Conservation (phyloP, 2,329 filamentous ascomycete genomes). For the Lachnellula subtilissima region DNA sequence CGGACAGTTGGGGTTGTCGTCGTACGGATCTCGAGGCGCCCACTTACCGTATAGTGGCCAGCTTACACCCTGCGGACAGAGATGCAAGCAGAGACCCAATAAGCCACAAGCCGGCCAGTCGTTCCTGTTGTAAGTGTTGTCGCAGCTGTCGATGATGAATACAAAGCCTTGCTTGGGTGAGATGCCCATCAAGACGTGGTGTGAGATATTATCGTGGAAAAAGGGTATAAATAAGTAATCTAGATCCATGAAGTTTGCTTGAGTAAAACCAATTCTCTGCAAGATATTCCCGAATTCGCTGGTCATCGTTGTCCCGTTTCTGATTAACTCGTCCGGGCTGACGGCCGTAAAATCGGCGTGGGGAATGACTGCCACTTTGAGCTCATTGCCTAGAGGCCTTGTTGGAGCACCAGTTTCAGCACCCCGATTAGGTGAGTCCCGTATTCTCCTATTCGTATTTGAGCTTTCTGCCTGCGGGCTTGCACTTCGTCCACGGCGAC, state of each 20-base stretch:
- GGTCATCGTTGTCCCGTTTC: not conserved
- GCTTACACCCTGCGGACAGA: not conserved
- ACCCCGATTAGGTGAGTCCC: not conserved
- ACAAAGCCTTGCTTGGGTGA: not conserved
- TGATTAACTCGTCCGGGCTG: not conserved
- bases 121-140: not conserved
- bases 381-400: not conserved
- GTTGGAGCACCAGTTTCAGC: not conserved
- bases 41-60: not conserved
- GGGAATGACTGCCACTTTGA: not conserved
- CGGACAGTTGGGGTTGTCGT: not conserved
- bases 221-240: not conserved
- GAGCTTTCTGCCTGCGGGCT: not conserved
- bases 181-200: not conserved
- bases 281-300: not conserved
- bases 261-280: not conserved
- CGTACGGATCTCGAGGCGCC: not conserved
- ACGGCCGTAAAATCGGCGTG: not conserved
- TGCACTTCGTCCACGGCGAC: not conserved
- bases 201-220: not conserved
- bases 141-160: not conserved
- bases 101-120: not conserved
- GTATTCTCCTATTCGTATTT: not conserved
- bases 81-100: not conserved
- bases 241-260: not conserved